These are phyloP conservation scores for Leccinum subgranulosum DNA, from an alignment of 768 basidiomycete genomes.

Conservation along the genomic window DNA sequence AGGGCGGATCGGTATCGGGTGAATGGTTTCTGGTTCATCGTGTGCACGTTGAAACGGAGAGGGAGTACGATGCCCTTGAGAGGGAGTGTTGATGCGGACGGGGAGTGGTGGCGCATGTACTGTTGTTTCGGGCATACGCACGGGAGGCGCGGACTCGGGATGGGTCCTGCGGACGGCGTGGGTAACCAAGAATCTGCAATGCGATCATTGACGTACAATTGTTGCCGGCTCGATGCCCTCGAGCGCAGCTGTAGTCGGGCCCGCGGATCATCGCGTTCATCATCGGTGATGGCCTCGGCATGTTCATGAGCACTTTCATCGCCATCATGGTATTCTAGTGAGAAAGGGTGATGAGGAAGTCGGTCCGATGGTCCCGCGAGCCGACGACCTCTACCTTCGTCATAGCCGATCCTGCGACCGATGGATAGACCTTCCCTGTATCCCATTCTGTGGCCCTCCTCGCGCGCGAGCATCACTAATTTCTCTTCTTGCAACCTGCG, in stretches of 20 bases:
- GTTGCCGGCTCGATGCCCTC: slow-evolving; percentile 14
- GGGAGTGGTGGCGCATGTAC: slow-evolving; percentile 20
- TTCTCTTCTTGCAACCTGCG: slow-evolving; percentile 42
- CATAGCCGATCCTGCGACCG: slow-evolving; percentile 29
- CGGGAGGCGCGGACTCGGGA: slow-evolving; percentile 28
- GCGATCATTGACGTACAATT: slow-evolving; percentile 21
- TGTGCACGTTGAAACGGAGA: slow-evolving; percentile 3
- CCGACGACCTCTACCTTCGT: slow-evolving; percentile 25
- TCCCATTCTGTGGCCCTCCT: slow-evolving; percentile 41
- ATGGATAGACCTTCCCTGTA: slow-evolving; percentile 40
- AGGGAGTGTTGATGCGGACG: slow-evolving; percentile 17
- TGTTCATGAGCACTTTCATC: slow-evolving; percentile 13
- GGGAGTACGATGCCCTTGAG: slow-evolving; percentile 14
- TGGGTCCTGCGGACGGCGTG: slow-evolving; percentile 21
- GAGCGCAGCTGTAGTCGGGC: slow-evolving; percentile 12
- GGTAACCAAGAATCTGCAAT: slow-evolving; percentile 4
- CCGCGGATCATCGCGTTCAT: slow-evolving; percentile 22
- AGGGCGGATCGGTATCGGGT: slow-evolving; percentile 27
- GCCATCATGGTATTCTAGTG: slow-evolving; percentile 11
- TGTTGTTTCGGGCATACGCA: slow-evolving; percentile 18
- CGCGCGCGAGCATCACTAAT: slow-evolving; percentile 38
- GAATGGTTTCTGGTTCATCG: slow-evolving; percentile 26
- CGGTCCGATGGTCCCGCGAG: slow-evolving; percentile 8
- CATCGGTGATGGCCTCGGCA: slow-evolving; percentile 15
- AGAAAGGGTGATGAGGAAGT: slow-evolving; percentile 10